Evolutionary conservation across 2,329 filamentous ascomycete species (phyloP).

Genomic region (Clonostachys chloroleuca): DNA sequence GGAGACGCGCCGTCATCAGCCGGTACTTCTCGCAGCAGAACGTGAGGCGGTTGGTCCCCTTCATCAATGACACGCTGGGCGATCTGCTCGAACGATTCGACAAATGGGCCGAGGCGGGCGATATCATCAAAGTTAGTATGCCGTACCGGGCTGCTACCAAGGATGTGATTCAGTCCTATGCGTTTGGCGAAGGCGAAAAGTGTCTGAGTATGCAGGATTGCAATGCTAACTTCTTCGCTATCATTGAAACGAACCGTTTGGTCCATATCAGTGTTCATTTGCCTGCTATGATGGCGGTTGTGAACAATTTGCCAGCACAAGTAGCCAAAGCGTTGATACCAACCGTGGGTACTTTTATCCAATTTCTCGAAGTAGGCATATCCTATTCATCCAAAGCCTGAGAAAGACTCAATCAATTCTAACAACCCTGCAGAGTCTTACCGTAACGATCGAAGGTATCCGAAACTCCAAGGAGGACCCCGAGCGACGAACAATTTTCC

Average conservation of each 20-base stretch:
- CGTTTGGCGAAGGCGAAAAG: constrained; percentile 11
- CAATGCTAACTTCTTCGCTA: constrained; percentile 16
- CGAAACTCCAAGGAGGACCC: constrained; percentile 1
- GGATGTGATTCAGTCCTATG: constrained; percentile 11
- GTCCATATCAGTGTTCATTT: constrained; percentile 12
- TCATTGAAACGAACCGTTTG: constrained; percentile 7
- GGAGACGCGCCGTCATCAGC: constrained; percentile 10
- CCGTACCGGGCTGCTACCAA: constrained; percentile 8
- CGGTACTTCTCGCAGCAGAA: constrained; percentile 15
- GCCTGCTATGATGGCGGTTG: constrained; percentile 9
- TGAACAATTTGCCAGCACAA: not conserved
- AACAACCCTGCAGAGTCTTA: constrained; percentile 3
- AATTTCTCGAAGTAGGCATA: constrained; percentile 3
- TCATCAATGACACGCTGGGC: constrained; percentile 6
- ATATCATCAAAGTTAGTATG: constrained; percentile 2
- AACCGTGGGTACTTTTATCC: constrained; percentile 1
- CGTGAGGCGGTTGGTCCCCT: constrained; percentile 6
- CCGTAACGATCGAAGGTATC: constrained; percentile 5
- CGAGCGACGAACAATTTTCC: constrained; percentile 19
- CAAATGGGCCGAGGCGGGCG: constrained; percentile 3
- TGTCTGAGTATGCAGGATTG: constrained; percentile 20
- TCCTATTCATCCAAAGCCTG: not conserved
- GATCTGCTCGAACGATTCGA: constrained; percentile 4
- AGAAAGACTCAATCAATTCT: not conserved
- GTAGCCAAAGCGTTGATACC: constrained; percentile 11